Evolutionary conservation across 2,329 filamentous ascomycete genomes (phyloP).

Genomic region (Fusarium haematococcum): DNA sequence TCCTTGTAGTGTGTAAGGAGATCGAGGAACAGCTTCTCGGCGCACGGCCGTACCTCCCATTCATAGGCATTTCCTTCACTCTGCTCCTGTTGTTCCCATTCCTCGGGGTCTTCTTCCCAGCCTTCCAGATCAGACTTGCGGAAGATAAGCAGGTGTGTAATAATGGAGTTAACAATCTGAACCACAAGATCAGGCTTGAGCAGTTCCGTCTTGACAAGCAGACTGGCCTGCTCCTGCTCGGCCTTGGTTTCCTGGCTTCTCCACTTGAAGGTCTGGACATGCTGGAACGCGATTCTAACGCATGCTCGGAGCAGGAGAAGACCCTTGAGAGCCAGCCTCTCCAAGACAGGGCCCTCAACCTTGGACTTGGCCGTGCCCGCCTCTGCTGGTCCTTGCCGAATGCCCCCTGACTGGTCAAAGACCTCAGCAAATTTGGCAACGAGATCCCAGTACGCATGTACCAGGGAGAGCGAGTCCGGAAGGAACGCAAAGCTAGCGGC

Average conservation of each 20-base stretch:
- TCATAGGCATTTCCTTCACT: conserved; percentile 88
- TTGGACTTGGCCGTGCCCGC: conserved; percentile 59
- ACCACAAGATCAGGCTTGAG: conserved; percentile 82
- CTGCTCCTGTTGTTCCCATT: conserved; percentile 94
- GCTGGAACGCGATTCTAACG: conserved; percentile 85
- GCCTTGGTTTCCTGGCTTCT: conserved; percentile 78
- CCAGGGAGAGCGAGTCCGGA: conserved; percentile 81
- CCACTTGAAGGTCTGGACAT: conserved; percentile 86
- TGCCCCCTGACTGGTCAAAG: conserved; percentile 72
- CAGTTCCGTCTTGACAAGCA: conserved; percentile 77
- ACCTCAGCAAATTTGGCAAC: conserved; percentile 81
- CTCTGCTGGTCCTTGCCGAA: conserved; percentile 58
- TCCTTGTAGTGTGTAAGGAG: conserved; percentile 90
- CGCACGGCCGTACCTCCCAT: conserved; percentile 90
- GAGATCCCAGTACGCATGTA: conserved; percentile 87
- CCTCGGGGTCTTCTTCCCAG: conserved; percentile 95
- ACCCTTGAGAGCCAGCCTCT: conserved; percentile 85
- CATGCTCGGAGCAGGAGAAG: conserved; percentile 86
- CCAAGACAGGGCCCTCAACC: conserved; percentile 73
- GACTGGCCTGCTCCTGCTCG: conserved; percentile 77
- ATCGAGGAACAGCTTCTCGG: conserved; percentile 94
- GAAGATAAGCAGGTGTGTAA: conserved; percentile 91
- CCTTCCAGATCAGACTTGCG: conserved; percentile 85
- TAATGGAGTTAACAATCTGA: conserved; percentile 84
- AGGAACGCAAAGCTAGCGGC: conserved; percentile 86